Base-by-base conservation (phyloP, 148 eudicot species). In the Agrostemma githago region DNA sequence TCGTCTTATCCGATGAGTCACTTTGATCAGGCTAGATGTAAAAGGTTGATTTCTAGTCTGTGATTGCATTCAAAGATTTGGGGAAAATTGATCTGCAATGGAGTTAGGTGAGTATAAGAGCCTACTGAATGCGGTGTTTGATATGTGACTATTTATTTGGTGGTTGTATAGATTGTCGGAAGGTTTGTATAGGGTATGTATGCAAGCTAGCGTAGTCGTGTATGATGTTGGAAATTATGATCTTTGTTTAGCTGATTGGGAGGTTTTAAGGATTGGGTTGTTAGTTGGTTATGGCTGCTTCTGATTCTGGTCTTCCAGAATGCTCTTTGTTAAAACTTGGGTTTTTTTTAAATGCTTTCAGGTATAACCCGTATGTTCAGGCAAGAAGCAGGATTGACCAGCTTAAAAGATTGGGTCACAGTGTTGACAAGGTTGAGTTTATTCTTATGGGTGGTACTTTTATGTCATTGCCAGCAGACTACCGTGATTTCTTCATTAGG, bases 371-470 rank as follows among this genome's bases (percentile, higher is more conserved):
- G 5, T 95, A 92, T 82, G 99, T 95, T 66, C 99, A 95, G 73
- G 96, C 99, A 43, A 82, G 99, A 85, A 77, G 97, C 86, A 88
- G 99, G 86, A 92, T 95, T 66, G 99, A 95, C 77, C 99, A 95
- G 83, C 96, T 95, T 44, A 95, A 95, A 86, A 85, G 99, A 56
- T 71, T 95, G 87, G 99, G 99, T 66, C 99, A 95, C 71, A 92
- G 96, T 86, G 99, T 90, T 43, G 99, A 95, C 78, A 95, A 95
- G 92, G 99, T 95, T 69, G 99, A 95, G 77, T 95, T 92, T 82
- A 95, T 95, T 84, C 84, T 95, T 78, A 95, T 95, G 99, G 99
- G 99, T 75, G 99, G 99, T 39, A 95, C 99, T 70, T 95, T 95
- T 79, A 95, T 95, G 99, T 95, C 99, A 39, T 83, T 95, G 73